A percentile compares a stretch with the other conserved stretches of the same genome.
Conservation (phyloP, 495 filamentous ascomycete species). For the Penicillium ochrochloron region DNA sequence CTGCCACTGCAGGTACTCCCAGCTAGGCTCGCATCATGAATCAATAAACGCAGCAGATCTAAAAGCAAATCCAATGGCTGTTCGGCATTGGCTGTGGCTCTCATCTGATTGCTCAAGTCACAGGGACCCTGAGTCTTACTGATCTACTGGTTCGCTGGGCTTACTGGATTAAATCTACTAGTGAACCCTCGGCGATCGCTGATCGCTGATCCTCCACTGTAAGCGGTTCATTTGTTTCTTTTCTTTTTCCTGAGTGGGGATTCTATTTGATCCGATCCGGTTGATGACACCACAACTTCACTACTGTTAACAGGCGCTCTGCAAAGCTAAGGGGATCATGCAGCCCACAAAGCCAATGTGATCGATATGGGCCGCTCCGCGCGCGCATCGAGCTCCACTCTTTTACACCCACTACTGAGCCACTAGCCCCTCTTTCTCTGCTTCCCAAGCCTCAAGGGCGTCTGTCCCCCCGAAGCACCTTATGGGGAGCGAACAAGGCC, state of each 20-base stretch:
- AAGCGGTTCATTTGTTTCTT: not conserved
- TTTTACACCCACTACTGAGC: not conserved
- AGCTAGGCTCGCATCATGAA: conserved; percentile 7
- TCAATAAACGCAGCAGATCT: conserved; percentile 26
- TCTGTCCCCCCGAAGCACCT: not conserved
- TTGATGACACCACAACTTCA: conserved; percentile 10
- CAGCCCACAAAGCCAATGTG: conserved; percentile 30
- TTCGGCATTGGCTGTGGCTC: not conserved
- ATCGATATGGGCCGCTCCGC: conserved; percentile 26
- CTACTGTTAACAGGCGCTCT: conserved; percentile 13
- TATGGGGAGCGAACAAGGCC: conserved; percentile 12
- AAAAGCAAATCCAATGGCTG: conserved; percentile 12
- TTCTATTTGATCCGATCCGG: conserved; percentile 11
- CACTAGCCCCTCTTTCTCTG: conserved; percentile 11
- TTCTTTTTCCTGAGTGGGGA: not conserved
- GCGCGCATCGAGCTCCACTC: conserved; percentile 8
- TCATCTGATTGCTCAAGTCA: conserved; percentile 27
- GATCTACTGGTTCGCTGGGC: not conserved
- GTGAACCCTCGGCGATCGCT: not conserved
- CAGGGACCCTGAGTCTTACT: conserved; percentile 10
- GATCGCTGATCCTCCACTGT: not conserved
- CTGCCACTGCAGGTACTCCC: conserved; percentile 33
- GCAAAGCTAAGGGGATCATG: conserved; percentile 20
- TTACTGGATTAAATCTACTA: not conserved
- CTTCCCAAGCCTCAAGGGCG: not conserved